Evolutionary conservation across 768 basidiomycete species (phyloP).

Genomic region (Lenzites betulinus): DNA sequence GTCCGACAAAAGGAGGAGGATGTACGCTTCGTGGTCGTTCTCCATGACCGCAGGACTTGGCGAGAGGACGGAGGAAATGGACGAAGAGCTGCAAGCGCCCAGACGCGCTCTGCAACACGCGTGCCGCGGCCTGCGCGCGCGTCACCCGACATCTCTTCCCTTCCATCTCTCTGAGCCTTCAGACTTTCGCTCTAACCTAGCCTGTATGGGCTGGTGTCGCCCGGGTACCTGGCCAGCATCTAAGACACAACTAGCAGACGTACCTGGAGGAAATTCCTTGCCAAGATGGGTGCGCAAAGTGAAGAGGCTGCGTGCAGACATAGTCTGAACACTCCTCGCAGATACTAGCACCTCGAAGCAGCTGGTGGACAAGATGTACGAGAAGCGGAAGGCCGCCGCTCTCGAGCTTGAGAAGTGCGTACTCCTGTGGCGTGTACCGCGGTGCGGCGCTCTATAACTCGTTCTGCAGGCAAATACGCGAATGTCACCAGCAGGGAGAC

Average conservation of each 20-base stretch:
- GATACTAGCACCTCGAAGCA: constrained; percentile 78
- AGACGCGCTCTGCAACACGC: constrained; percentile 21
- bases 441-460: neutral
- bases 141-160: constrained; percentile 5
- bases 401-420: constrained; percentile 92
- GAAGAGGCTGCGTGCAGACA: neutral
- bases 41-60: constrained; percentile 24
- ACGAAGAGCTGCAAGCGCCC: constrained; percentile 12
- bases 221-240: neutral
- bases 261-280: neutral
- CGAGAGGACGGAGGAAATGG: neutral
- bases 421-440: neutral
- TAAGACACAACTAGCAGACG: neutral
- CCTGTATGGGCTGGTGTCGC: constrained; percentile 9
- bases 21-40: constrained; percentile 58
- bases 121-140: constrained; percentile 19
- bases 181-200: no score
- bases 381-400: constrained; percentile 94
- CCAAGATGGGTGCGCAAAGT: constrained; percentile 26
- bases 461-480: constrained; percentile 70
- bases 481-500: constrained; percentile 82
- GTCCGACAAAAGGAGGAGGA: constrained; percentile 81
- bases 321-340: constrained; percentile 32
- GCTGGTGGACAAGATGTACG: constrained; percentile 91
- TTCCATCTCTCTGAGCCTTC: neutral